Evolutionary conservation across 495 filamentous ascomycete species (phyloP).

Genomic region (Aspergillus nanangensis): DNA sequence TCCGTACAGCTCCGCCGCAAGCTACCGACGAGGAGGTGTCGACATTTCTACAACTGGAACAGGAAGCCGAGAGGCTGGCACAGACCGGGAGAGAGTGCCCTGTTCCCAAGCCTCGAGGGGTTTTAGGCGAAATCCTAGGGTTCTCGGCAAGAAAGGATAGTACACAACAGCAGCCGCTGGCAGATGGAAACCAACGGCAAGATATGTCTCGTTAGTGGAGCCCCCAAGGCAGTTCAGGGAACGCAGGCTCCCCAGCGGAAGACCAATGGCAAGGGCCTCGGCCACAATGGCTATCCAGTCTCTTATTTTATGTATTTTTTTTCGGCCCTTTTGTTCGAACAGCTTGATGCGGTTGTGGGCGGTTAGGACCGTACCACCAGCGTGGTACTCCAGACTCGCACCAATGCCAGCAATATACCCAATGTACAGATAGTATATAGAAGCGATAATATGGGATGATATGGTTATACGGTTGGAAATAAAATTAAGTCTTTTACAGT

Average conservation of each 20-base stretch:
- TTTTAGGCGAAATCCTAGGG: conserved; percentile 70
- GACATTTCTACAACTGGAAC: conserved; percentile 42
- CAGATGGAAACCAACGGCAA: conserved; percentile 3
- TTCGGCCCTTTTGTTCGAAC: neutral
- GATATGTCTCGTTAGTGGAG: neutral
- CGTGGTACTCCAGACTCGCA: no score
- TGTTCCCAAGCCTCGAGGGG: conserved; percentile 75
- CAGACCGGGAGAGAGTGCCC: conserved; percentile 57
- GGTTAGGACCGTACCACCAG: no score
- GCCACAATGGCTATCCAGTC: neutral
- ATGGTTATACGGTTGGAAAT: conserved; percentile 3
- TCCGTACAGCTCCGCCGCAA: conserved; percentile 15
- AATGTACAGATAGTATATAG: conserved; percentile 17
- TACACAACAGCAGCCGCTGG: neutral
- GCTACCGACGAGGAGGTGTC: conserved; percentile 39
- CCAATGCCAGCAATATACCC: no score
- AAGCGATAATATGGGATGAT: conserved; percentile 4
- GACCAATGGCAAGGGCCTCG: no score
- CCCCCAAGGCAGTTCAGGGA: neutral
- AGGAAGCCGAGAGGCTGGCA: conserved; percentile 35
- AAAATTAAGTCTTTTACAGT: neutral
- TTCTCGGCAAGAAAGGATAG: conserved; percentile 32
- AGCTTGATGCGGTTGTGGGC: neutral
- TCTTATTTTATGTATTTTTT: neutral
- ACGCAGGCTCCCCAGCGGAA: no score